Percentiles rank a stretch among this genome's conserved stretches.
Evolutionary conservation across 106 monocot species (phyloP).

Genomic region (Gastrodia elata): DNA sequence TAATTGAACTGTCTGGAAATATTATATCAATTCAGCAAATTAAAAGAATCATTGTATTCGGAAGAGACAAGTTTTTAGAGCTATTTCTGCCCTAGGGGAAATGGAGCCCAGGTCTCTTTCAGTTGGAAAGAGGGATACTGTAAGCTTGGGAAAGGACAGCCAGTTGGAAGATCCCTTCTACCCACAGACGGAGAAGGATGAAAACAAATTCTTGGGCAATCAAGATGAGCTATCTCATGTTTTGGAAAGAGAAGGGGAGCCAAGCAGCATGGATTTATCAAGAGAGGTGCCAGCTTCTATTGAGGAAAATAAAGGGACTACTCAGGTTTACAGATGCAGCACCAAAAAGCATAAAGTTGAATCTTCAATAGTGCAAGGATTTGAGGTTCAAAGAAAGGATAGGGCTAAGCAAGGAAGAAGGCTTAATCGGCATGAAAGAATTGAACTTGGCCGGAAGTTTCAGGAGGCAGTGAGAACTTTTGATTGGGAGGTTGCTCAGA

Average conservation of each 20-base stretch:
- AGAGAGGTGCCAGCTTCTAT: background rate
- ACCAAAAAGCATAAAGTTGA: slow-evolving; percentile 2
- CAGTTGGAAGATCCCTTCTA: background rate
- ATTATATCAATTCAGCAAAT: background rate
- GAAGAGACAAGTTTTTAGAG: background rate
- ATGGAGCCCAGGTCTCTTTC: background rate
- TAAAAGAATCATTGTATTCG: background rate
- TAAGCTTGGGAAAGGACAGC: background rate
- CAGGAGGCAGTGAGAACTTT: slow-evolving; percentile 44
- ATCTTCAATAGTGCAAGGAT: background rate
- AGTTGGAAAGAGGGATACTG: slow-evolving; percentile 3
- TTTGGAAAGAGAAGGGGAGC: background rate
- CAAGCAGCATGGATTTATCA: slow-evolving; percentile 2
- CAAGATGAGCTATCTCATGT: background rate
- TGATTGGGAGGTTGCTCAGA: slow-evolving; percentile 54
- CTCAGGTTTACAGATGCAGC: background rate
- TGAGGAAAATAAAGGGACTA: background rate
- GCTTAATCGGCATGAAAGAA: slow-evolving; percentile 42
- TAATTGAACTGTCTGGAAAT: background rate
- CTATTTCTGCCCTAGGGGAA: background rate
- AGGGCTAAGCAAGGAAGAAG: background rate
- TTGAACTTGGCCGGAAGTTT: slow-evolving; percentile 40
- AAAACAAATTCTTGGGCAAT: background rate
- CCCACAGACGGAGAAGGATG: background rate
- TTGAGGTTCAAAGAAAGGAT: background rate